These are phyloP conservation scores for Erythrobasidium yunnanense DNA, from an alignment of 768 basidiomycete genomes.

Conservation along the genomic window DNA sequence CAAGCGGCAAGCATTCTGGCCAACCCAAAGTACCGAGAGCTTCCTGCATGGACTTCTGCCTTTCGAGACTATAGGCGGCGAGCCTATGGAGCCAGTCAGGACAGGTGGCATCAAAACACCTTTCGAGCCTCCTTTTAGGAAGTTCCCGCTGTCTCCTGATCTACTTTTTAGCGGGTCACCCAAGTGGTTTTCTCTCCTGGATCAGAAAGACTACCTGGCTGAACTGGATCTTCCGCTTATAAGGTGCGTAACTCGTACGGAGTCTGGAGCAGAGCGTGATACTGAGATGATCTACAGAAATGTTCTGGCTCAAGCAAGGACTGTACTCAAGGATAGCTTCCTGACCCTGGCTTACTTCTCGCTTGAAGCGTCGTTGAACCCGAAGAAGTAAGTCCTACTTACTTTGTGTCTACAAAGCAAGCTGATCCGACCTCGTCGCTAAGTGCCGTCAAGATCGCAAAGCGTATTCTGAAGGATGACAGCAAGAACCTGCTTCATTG, in stretches of 20 bases:
- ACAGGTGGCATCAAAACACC: constrained; percentile 32
- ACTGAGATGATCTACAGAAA: constrained; percentile 28
- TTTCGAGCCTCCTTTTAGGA: constrained; percentile 38
- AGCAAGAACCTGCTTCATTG: constrained; percentile 43
- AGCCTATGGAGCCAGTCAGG: constrained; percentile 41
- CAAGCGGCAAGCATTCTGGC: constrained; percentile 30
- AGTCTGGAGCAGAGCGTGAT: neutral
- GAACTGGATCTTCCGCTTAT: constrained; percentile 32
- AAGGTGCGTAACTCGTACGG: constrained; percentile 16
- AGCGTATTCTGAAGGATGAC: constrained; percentile 39
- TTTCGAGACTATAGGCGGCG: constrained; percentile 40
- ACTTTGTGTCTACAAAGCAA: neutral
- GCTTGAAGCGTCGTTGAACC: constrained; percentile 38
- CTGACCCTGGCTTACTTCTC: constrained; percentile 40
- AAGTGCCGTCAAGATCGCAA: constrained; percentile 43
- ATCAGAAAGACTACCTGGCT: constrained; percentile 30
- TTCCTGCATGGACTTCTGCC: constrained; percentile 30
- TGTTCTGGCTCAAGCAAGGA: constrained; percentile 31
- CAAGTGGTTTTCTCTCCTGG: constrained; percentile 36
- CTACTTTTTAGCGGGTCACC: constrained; percentile 31
- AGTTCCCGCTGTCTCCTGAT: constrained; percentile 36
- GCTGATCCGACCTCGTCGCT: no score
- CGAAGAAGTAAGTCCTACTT: constrained; percentile 36
- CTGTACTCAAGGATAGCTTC: constrained; percentile 37
- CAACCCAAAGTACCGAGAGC: neutral